Base-by-base conservation (phyloP, 192 early-diverging fungal genomes). In the Chytriomyces hyalinus region DNA sequence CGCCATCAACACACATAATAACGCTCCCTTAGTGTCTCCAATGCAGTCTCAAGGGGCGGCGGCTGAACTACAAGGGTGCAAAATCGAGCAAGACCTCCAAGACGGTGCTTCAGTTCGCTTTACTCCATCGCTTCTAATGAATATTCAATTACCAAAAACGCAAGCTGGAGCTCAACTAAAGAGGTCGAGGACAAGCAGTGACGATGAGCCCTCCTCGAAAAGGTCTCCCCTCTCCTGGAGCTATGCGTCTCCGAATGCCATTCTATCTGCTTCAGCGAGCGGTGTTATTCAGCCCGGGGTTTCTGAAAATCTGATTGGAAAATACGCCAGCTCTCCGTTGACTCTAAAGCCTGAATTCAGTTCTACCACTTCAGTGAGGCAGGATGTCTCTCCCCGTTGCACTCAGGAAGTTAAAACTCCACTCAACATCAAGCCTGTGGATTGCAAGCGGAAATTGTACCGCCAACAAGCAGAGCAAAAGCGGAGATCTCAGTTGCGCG, bases 401-500 rank as follows among this genome's bases (percentile, higher is more conserved):
- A 57, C 53, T 13, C 15, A 57, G 53, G 20, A 57, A 57, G 53
- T 57, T 0, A 20, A 57, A 57, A 3, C 53, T 57, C 15, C 53
- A 57, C 53, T 13, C 53, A 57, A 13, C 53, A 57, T 57, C 15
- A 57, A 20, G 20, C 53, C 13, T 57, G 53, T n/a, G 53, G 53
- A 20, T 57, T 57, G 53, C 53, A 57, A 57, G 20, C 13, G 53
- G 20, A 57, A 57, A 20, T 20, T 57, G 15, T 57, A 57, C 20
- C 53, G 53, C 13, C 53, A 57, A 20, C 53, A 57, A 57, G 53
- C 53, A 13, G 53, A 57, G 20, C 53, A 57, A 20, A 57, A 57
- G 53, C 53, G 53, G 53, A 57, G 53, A 57, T 13, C 53, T 13
- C 53, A n/a, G 20, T 57, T 57, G 53, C 53, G 53, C 53, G 53